phyloP scores from a whole-genome alignment of 2,329 filamentous ascomycete species.

The Fusarium torulosum region DNA sequence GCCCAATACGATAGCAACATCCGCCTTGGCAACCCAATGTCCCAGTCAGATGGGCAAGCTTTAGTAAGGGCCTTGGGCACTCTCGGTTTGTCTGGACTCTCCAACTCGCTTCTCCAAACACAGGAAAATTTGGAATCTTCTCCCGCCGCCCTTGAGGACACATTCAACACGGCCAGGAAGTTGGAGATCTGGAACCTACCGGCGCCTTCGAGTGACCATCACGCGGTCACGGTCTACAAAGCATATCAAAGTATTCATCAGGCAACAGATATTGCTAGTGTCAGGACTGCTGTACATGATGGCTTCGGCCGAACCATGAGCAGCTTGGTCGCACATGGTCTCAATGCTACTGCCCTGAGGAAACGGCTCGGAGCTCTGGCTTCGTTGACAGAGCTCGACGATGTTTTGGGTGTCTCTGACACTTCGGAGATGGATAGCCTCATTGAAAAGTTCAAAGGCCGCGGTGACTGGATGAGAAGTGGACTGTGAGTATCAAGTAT shows the following conservation, averaged over 20 bases:
- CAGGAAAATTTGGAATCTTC: conserved; percentile 72
- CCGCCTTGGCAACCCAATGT: conserved; percentile 67
- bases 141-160: conserved; percentile 73
- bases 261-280: conserved; percentile 66
- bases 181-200: conserved; percentile 94
- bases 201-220: conserved; percentile 73
- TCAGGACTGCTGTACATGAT: conserved; percentile 71
- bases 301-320: conserved; percentile 72
- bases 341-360: conserved; percentile 66
- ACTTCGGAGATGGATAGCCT: conserved; percentile 70
- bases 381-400: conserved; percentile 83
- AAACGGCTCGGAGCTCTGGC: conserved; percentile 73
- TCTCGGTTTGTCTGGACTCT: conserved; percentile 87
- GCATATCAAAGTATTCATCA: conserved; percentile 83
- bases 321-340: conserved; percentile 62
- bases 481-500: conserved; percentile 71
- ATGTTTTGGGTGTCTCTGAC: conserved; percentile 74
- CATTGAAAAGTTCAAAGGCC: conserved; percentile 72
- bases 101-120: conserved; percentile 79
- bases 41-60: conserved; percentile 72
- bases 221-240: conserved; percentile 80
- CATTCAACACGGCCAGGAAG: conserved; percentile 82
- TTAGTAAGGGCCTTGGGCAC: conserved; percentile 82
- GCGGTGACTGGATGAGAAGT: conserved; percentile 84
- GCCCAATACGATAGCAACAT: conserved; percentile 92